Conservation (phyloP, 352 stramenopile genomes). For the Phytophthora sp. region DNA sequence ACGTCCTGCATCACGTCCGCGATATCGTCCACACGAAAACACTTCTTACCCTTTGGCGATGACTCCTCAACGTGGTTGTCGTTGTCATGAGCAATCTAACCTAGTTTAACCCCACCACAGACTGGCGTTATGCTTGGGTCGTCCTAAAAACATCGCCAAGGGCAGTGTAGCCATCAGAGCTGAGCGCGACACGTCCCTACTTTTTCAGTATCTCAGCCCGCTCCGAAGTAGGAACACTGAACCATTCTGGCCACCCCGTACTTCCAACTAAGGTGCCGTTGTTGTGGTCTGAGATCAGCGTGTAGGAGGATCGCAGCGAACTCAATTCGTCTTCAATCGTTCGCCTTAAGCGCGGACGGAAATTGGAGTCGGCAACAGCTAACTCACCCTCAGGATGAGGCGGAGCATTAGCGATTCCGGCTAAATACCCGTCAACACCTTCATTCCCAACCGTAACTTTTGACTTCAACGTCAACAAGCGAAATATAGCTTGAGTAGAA, state of each 20-base stretch:
- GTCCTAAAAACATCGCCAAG: not conserved
- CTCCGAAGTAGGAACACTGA: not conserved
- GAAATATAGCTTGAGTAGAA: too few species aligned
- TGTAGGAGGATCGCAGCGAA: not conserved
- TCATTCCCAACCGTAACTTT: too few species aligned
- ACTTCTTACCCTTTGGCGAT: not conserved
- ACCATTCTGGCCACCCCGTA: not conserved
- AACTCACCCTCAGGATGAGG: too few species aligned
- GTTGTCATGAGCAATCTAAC: not conserved
- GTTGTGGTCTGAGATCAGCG: constrained; percentile 3
- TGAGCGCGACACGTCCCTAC: not conserved
- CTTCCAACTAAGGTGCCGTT: not conserved
- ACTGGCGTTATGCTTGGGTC: not conserved
- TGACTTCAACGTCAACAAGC: too few species aligned
- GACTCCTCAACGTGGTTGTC: not conserved
- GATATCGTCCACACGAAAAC: not conserved
- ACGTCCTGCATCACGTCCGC: not conserved
- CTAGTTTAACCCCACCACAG: not conserved
- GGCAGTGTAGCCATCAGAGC: not conserved
- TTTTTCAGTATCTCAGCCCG: not conserved
- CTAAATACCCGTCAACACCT: too few species aligned
- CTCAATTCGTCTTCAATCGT: constrained; percentile 9
- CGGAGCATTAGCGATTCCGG: too few species aligned
- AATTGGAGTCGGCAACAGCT: not conserved
- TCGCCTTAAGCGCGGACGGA: not conserved